These are phyloP conservation scores for Fusarium albidum DNA, from an alignment of 2,329 filamentous ascomycete genomes.

Conservation along the genomic window DNA sequence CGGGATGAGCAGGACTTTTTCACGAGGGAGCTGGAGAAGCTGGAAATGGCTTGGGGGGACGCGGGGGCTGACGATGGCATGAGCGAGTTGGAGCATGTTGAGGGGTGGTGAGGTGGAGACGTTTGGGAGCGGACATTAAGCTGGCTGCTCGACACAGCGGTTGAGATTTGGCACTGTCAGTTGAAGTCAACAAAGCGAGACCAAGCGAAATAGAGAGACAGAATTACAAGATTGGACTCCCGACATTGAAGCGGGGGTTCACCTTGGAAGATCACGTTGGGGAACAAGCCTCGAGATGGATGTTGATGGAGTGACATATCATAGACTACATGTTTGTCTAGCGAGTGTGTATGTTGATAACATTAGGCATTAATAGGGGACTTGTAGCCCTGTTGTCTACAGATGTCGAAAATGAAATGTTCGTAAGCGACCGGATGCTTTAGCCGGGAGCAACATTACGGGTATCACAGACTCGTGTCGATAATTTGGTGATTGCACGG, in stretches of 20 bases:
- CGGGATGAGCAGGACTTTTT: conserved; percentile 84
- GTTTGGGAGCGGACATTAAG: conserved; percentile 2
- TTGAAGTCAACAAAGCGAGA: conserved; percentile 4
- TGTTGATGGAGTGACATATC: too few species aligned
- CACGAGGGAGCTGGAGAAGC: conserved; percentile 76
- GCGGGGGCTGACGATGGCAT: conserved; percentile 45
- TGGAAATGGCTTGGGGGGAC: conserved; percentile 64
- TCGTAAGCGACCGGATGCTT: conserved; percentile 19
- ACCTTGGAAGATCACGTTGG: too few species aligned
- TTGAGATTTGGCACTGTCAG: neutral
- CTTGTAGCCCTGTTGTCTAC: conserved; percentile 14
- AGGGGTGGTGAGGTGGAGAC: conserved; percentile 33
- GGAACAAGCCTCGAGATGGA: too few species aligned
- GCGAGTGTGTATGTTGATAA: neutral
- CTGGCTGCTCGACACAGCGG: conserved; percentile 1
- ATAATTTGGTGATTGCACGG: too few species aligned
- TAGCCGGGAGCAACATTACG: conserved; percentile 13
- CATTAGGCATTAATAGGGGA: conserved; percentile 33
- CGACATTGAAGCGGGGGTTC: too few species aligned
- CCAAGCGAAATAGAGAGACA: too few species aligned
- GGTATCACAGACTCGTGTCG: conserved; percentile 24
- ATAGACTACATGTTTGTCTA: too few species aligned
- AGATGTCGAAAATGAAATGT: conserved; percentile 9
- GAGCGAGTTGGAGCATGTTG: conserved; percentile 46
- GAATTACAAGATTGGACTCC: neutral